Conservation (phyloP, 495 filamentous ascomycete genomes). For the Aspergillus cavernicola region DNA sequence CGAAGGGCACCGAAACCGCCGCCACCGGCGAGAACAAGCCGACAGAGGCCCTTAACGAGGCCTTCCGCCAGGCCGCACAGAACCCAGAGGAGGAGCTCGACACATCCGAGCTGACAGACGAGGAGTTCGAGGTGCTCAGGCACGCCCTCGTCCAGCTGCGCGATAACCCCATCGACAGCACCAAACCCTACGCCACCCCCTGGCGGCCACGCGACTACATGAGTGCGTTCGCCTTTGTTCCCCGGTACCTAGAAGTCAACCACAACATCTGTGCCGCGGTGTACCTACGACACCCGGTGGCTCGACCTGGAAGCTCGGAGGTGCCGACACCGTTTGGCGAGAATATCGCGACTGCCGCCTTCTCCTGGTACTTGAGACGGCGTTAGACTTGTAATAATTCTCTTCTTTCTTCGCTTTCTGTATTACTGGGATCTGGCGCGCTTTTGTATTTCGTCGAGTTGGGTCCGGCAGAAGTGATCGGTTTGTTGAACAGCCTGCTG, state of each 20-base stretch:
- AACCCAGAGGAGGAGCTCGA: conserved; percentile 37
- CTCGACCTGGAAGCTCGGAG: conserved; percentile 79
- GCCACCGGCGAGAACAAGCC: conserved; percentile 20
- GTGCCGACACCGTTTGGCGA: conserved; percentile 80
- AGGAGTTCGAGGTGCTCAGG: conserved; percentile 41
- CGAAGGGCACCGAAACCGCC: conserved; percentile 9
- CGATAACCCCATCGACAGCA: conserved; percentile 70
- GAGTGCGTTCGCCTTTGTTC: conserved; percentile 89
- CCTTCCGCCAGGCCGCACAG: conserved; percentile 39
- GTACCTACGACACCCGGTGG: conserved; percentile 92
- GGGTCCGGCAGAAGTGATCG: conserved; percentile 29
- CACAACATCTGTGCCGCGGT: conserved; percentile 93
- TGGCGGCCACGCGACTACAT: conserved; percentile 89
- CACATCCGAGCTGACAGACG: conserved; percentile 35
- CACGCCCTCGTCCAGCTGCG: conserved; percentile 51
- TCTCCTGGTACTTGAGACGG: conserved; percentile 90
- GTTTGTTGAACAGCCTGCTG: conserved; percentile 12
- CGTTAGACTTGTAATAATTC: conserved; percentile 40
- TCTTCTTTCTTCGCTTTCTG: conserved; percentile 22
- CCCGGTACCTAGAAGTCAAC: conserved; percentile 94
- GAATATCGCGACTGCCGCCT: conserved; percentile 67
- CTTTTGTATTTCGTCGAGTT: conserved; percentile 19
- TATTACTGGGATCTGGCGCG: conserved; percentile 40
- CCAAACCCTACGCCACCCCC: conserved; percentile 85
- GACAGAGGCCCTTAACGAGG: conserved; percentile 37